phyloP scores from a whole-genome alignment of 2,329 filamentous ascomycete species.

The Colletotrichum sp. region DNA sequence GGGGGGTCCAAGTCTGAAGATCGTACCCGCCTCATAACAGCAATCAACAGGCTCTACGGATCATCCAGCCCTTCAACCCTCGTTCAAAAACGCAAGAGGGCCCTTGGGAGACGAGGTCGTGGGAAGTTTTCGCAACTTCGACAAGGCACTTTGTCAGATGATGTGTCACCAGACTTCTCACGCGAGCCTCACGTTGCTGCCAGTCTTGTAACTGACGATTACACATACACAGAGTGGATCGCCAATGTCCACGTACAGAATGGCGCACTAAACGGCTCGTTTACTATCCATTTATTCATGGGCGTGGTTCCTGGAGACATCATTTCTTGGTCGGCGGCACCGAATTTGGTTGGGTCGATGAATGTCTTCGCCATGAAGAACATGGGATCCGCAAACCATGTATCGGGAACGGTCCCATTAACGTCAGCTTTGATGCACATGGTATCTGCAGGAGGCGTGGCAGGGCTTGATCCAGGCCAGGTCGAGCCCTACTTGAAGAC shows the following conservation, averaged over 20 bases:
- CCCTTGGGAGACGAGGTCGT: not conserved
- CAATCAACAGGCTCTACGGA: constrained; percentile 59
- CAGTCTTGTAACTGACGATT: constrained; percentile 24
- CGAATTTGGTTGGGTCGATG: constrained; percentile 66
- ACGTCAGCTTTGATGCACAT: constrained; percentile 53
- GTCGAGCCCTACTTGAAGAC: constrained; percentile 47
- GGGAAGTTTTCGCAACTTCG: constrained; percentile 14
- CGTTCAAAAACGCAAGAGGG: constrained; percentile 1
- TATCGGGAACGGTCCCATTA: constrained; percentile 57
- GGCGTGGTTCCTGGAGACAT: constrained; percentile 54
- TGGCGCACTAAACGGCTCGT: constrained; percentile 64
- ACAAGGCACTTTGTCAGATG: not conserved
- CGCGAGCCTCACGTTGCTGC: not conserved
- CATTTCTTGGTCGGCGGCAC: constrained; percentile 53
- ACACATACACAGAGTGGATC: constrained; percentile 67
- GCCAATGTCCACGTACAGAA: constrained; percentile 69
- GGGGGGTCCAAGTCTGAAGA: constrained; percentile 39
- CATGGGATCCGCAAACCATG: constrained; percentile 34
- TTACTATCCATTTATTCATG: constrained; percentile 70
- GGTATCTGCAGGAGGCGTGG: constrained; percentile 40
- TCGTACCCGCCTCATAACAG: constrained; percentile 46
- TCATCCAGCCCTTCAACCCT: constrained; percentile 30
- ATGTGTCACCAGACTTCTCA: not conserved
- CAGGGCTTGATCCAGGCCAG: constrained; percentile 37
- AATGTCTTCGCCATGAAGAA: constrained; percentile 55